phyloP scores from a whole-genome alignment of 305 asterid species.

The Rubia balearica region DNA sequence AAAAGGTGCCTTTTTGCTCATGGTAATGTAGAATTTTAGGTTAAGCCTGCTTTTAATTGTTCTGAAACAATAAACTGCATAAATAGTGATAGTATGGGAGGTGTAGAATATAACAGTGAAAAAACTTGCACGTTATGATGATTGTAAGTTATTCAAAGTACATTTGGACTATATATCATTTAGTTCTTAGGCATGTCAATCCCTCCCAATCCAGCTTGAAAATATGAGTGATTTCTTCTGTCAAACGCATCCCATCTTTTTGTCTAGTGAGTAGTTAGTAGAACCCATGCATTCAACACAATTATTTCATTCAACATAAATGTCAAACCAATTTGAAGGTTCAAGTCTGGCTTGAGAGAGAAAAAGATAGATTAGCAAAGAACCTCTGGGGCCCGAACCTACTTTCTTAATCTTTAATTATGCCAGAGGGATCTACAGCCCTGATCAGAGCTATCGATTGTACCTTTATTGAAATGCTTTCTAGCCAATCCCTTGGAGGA shows the following conservation, averaged over 20 bases:
- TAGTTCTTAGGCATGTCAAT: background rate
- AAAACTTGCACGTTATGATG: background rate
- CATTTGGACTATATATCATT: background rate
- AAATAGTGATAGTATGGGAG: background rate
- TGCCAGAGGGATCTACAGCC: background rate
- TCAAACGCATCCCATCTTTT: background rate
- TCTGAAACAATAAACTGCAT: conserved; percentile 6
- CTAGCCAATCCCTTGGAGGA: background rate
- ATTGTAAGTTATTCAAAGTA: background rate
- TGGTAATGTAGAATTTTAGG: conserved; percentile 15
- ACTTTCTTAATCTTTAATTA: background rate
- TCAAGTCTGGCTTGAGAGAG: background rate
- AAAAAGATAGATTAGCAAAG: background rate
- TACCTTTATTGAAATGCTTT: background rate
- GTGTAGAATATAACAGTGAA: background rate
- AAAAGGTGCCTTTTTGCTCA: conserved; percentile 55
- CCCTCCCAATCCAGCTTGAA: background rate
- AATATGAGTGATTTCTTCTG: background rate
- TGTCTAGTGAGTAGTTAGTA: background rate
- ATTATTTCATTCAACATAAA: background rate
- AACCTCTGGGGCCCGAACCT: background rate
- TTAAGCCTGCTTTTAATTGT: background rate
- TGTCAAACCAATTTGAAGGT: background rate
- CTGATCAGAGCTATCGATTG: background rate
- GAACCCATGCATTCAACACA: background rate